Conservation (phyloP, 345 rosid genomes). For the Camelina hispida region DNA sequence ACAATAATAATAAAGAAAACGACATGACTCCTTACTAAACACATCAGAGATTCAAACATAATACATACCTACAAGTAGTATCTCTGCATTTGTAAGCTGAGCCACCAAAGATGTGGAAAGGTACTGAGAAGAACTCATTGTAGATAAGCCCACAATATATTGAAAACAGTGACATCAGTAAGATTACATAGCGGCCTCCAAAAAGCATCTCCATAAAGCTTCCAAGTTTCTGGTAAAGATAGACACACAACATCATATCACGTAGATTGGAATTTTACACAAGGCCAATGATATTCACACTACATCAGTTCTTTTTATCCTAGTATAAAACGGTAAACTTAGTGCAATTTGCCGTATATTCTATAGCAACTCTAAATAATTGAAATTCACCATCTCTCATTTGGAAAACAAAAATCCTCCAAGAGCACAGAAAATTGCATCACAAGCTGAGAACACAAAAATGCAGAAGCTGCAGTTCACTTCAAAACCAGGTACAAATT, state of each 20-base stretch:
- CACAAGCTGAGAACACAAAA: constrained; percentile 13
- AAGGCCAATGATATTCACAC: neutral
- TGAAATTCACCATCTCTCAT: constrained; percentile 13
- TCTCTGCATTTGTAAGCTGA: constrained; percentile 96
- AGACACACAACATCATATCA: constrained; percentile 23
- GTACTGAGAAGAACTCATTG: constrained; percentile 97
- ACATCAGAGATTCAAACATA: constrained; percentile 15
- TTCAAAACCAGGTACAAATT: constrained; percentile 12
- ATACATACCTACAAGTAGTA: constrained; percentile 70
- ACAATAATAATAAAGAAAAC: neutral
- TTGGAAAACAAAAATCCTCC: neutral
- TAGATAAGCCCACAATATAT: constrained; percentile 96
- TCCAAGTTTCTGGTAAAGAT: constrained; percentile 80
- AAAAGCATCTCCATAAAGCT: constrained; percentile 99
- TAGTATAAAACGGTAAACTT: constrained; percentile 7
- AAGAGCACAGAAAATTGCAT: constrained; percentile 20
- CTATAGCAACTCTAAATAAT: neutral
- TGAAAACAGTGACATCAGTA: constrained; percentile 91
- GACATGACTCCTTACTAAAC: constrained; percentile 17
- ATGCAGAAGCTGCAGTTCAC: constrained; percentile 21
- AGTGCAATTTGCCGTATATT: neutral
- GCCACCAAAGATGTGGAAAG: constrained; percentile 91
- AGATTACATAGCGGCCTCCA: constrained; percentile 92
- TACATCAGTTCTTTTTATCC: neutral
- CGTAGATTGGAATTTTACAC: neutral